Base-by-base conservation (phyloP, 352 stramenopile genomes). In the Heterotrichella gracilis region DNA sequence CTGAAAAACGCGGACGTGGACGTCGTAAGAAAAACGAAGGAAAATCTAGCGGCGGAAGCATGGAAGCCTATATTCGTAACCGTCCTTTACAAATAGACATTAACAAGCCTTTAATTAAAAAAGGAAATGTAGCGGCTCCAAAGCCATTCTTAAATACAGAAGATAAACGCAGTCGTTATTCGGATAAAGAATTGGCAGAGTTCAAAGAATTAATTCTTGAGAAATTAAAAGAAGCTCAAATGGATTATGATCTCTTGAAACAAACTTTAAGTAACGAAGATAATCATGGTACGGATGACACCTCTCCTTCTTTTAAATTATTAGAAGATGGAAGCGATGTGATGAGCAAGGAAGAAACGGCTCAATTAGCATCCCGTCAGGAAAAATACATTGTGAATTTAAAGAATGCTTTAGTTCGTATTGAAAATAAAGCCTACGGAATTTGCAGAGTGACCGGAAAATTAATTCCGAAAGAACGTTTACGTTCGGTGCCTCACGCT, bases 351-450 rank as follows among this genome's bases (percentile, higher is more conserved):
- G 32, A 53, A 53, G 32, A 53, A 53, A 53, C 32, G 9, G 32
- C 32, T 9, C 32, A 53, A n/a, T n/a, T 53, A n/a, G 32, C 32
- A 9, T 53, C 32, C 9, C 32, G 32, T n/a, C 32, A 53, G 32
- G 32, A 53, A 53, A 53, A 53, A n/a, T 53, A 53, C 32, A 53
- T 53, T 53, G 32, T 53, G 32, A 53, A 53, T 53, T 53, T 53
- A 53, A 53, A 53, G 32, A 53, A 53, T n/a, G 32, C 32, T 9
- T n/a, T 53, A n/a, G 32, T 53, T 9, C 32, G 32, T n/a, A 53
- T 53, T 53, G 32, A 53, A n/a, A 53, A 53, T n/a, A 53, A 53
- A 53, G 32, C 32, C 32, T 53, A 53, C n/a, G 32, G 32, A 9
- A 53, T 53, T 53, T 53, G 32, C 32, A 53, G 32, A n/a, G 32